These are phyloP conservation scores for Wickerhamomyces subpelliculosus DNA, from an alignment of 805 yeast genomes.

Conservation along the genomic window DNA sequence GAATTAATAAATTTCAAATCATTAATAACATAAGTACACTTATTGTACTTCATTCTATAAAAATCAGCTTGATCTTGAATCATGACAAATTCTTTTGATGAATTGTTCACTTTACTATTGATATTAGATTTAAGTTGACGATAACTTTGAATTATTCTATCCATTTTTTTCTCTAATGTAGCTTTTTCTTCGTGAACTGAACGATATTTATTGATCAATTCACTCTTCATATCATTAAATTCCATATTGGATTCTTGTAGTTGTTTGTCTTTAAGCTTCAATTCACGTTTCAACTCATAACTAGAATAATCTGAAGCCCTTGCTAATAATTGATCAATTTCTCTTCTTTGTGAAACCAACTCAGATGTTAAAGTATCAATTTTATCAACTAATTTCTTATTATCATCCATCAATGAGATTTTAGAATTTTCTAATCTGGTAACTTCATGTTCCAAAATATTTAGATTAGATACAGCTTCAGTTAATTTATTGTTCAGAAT, in stretches of 20 bases:
- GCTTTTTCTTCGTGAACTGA: constrained; percentile 19
- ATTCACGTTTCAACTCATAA: constrained; percentile 5
- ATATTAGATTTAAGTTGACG: constrained; percentile 15
- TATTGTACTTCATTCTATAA: constrained; percentile 41
- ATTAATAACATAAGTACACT: constrained; percentile 28
- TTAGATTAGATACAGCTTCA: constrained; percentile 20
- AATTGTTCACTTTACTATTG: constrained; percentile 10
- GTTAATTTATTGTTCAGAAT: constrained; percentile 17
- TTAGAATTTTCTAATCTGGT: constrained; percentile 26
- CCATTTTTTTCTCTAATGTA: constrained; percentile 24
- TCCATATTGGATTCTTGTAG: constrained; percentile 10
- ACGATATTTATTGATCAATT: constrained; percentile 22
- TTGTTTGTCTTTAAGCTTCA: constrained; percentile 13
- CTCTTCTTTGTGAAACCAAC: constrained; percentile 21
- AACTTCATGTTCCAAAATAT: constrained; percentile 22
- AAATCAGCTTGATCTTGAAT: constrained; percentile 36
- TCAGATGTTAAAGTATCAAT: constrained; percentile 26
- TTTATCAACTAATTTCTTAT: constrained; percentile 24
- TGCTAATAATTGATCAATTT: not conserved
- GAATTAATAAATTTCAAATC: constrained; percentile 30
- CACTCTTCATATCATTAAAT: constrained; percentile 26
- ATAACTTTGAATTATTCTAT: constrained; percentile 21
- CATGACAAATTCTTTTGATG: constrained; percentile 12
- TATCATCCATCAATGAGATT: constrained; percentile 24
- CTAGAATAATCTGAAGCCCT: not conserved